A percentile compares a stretch with the other conserved stretches of the same genome.
phyloP scores from a whole-genome alignment of 768 basidiomycete species.

The Amanita rubescens region DNA sequence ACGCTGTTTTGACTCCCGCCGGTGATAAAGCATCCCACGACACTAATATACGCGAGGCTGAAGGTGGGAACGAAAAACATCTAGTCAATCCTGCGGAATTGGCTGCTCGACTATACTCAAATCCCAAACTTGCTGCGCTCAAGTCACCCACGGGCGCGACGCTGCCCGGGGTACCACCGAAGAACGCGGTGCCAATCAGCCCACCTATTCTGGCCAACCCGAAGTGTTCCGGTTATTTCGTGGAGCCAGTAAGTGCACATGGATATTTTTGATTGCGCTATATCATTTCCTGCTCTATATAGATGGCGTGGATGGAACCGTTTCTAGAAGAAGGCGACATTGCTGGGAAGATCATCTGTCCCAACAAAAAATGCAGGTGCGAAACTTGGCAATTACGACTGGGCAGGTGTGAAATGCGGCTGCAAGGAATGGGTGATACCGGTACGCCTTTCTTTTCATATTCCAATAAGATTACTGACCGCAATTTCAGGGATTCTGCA shows the following conservation, averaged over 20 bases:
- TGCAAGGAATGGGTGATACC: slow-evolving; percentile 92
- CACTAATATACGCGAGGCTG: slow-evolving; percentile 2
- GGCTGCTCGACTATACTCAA: slow-evolving; percentile 32
- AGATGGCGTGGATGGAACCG: slow-evolving; percentile 97
- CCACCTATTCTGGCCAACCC: slow-evolving; percentile 68
- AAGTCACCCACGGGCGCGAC: slow-evolving; percentile 17
- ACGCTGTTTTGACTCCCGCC: slow-evolving; percentile 29
- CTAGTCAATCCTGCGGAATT: slow-evolving; percentile 31
- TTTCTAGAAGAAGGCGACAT: slow-evolving; percentile 68
- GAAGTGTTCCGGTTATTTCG: slow-evolving; percentile 93
- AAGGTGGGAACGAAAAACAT: slow-evolving; percentile 9
- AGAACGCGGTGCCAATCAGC: slow-evolving; percentile 30
- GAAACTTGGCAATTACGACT: slow-evolving; percentile 95
- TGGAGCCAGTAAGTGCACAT: slow-evolving; percentile 72
- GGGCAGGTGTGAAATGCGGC: slow-evolving; percentile 90
- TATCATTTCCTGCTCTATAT: neutral
- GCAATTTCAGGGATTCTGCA: slow-evolving; percentile 49
- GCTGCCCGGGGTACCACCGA: slow-evolving; percentile 11
- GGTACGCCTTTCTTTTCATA: slow-evolving; percentile 36
- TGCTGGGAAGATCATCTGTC: slow-evolving; percentile 86
- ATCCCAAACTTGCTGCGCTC: slow-evolving; percentile 36
- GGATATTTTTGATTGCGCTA: neutral
- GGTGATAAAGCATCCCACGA: slow-evolving; percentile 11
- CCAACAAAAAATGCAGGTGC: slow-evolving; percentile 84
- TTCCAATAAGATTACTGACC: neutral